These are phyloP conservation scores for Prunella vulgaris DNA, from an alignment of 257 asterid species.

Conservation along the genomic window DNA sequence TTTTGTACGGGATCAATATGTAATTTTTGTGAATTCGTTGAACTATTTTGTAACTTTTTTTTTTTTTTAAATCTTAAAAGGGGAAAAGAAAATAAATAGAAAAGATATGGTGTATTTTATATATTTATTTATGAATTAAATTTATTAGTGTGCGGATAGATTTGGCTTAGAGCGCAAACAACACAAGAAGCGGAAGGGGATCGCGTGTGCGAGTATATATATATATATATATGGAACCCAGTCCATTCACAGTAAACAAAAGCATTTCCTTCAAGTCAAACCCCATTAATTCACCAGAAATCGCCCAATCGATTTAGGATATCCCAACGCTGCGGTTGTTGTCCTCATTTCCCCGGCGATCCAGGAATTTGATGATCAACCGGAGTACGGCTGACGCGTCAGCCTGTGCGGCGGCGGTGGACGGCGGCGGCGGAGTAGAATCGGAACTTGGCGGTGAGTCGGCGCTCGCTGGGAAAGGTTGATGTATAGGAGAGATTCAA, in stretches of 20 bases:
- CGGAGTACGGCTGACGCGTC: conserved; percentile 30
- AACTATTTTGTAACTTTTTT: too few relatives aligned
- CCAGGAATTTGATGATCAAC: conserved; percentile 43
- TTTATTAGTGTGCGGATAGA: conserved; percentile 24
- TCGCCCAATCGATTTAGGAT: neutral
- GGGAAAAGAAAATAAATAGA: neutral
- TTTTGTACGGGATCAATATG: too few relatives aligned
- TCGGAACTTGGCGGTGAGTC: conserved; percentile 33
- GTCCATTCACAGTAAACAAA: conserved; percentile 28
- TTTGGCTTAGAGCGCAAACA: conserved; percentile 26
- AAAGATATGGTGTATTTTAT: neutral
- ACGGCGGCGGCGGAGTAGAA: conserved; percentile 48
- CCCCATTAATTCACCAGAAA: conserved; percentile 20
- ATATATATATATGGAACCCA: conserved; percentile 7
- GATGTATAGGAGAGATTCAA: conserved; percentile 4
- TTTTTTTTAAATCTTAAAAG: neutral
- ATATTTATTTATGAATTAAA: neutral
- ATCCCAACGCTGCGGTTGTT: conserved; percentile 26
- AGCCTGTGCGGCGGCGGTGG: conserved; percentile 56
- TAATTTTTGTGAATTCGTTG: too few relatives aligned
- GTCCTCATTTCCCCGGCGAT: conserved; percentile 35
- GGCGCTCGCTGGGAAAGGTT: conserved; percentile 35
- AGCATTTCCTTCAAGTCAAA: conserved; percentile 42
- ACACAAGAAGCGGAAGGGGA: conserved; percentile 23
- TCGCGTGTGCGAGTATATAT: conserved; percentile 33